Evolutionary conservation across 371 early-diverging fungal species (phyloP).

Genomic region (Lichtheimia corymbifera): DNA sequence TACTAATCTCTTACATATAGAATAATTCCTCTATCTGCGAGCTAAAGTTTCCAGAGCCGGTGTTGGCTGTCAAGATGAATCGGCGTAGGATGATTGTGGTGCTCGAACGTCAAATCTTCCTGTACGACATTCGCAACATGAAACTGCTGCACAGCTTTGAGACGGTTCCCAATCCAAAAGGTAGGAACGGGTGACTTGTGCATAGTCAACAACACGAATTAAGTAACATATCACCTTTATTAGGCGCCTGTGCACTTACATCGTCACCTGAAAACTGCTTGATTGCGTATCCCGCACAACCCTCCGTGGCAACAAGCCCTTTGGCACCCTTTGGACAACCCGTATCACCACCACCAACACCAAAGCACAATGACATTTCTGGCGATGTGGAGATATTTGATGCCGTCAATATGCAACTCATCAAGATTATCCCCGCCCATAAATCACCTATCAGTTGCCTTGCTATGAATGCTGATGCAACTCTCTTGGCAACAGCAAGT

Average conservation of each 20-base stretch:
- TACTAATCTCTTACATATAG: not conserved
- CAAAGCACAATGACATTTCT: slow-evolving; percentile 19
- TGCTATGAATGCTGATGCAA: slow-evolving; percentile 89
- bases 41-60: slow-evolving; percentile 87
- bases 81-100: slow-evolving; percentile 89
- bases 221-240: slow-evolving; percentile 58
- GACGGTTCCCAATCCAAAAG: slow-evolving; percentile 86
- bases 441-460: slow-evolving; percentile 84
- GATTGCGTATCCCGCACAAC: slow-evolving; percentile 86
- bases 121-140: slow-evolving; percentile 96
- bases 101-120: slow-evolving; percentile 87
- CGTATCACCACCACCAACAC: slow-evolving; percentile 61
- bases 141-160: slow-evolving; percentile 93
- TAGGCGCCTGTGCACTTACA: slow-evolving; percentile 87
- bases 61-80: slow-evolving; percentile 94
- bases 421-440: slow-evolving; percentile 92
- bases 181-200: slow-evolving; percentile 35
- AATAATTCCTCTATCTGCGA: slow-evolving; percentile 92
- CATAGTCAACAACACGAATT: too few relatives aligned
- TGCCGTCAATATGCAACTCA: slow-evolving; percentile 78
- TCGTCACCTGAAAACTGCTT: slow-evolving; percentile 93
- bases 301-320: slow-evolving; percentile 48
- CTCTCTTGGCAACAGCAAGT: slow-evolving; percentile 89
- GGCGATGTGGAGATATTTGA: slow-evolving; percentile 93
- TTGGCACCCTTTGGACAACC: slow-evolving; percentile 27